Conservation (phyloP, 257 asterid species). For the Anisodus tanguticus region DNA sequence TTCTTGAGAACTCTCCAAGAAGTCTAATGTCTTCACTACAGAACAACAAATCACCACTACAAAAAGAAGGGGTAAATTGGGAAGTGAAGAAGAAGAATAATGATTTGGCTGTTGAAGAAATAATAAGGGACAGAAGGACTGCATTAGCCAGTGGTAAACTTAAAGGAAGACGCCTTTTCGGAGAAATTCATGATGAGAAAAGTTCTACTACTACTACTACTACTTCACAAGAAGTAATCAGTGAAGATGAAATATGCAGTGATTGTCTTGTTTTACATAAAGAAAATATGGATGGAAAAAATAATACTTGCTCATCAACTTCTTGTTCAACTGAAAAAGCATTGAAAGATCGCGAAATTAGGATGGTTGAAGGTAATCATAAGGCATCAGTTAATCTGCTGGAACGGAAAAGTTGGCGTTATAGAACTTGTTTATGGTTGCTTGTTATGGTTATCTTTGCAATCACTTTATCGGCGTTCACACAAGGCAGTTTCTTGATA, state of each 20-base stretch:
- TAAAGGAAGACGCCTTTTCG: slow-evolving; percentile 49
- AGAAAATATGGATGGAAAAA: slow-evolving; percentile 22
- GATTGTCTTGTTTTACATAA: slow-evolving; percentile 4
- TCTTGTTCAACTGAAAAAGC: not conserved
- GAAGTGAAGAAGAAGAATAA: slow-evolving; percentile 34
- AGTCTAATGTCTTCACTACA: slow-evolving; percentile 56
- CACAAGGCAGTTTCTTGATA: not conserved
- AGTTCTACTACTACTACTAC: not conserved
- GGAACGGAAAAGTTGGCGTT: not conserved
- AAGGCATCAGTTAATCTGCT: not conserved
- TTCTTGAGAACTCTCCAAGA: slow-evolving; percentile 48
- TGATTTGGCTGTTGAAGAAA: slow-evolving; percentile 45
- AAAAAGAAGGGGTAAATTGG: slow-evolving; percentile 25
- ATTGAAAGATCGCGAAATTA: not conserved
- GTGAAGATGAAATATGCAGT: slow-evolving; percentile 15
- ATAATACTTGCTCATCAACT: slow-evolving; percentile 4
- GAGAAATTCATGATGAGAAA: slow-evolving; percentile 16
- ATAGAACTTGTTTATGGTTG: slow-evolving; percentile 5
- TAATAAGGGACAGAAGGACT: slow-evolving; percentile 49
- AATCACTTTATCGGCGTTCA: not conserved
- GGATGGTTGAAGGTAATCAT: slow-evolving; percentile 17
- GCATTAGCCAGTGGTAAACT: slow-evolving; percentile 51
- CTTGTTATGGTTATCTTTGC: not conserved
- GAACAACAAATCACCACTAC: slow-evolving; percentile 30
- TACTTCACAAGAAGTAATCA: slow-evolving; percentile 14